These are phyloP conservation scores for Echria macrotheca DNA, from an alignment of 495 filamentous ascomycete species.

Conservation along the genomic window DNA sequence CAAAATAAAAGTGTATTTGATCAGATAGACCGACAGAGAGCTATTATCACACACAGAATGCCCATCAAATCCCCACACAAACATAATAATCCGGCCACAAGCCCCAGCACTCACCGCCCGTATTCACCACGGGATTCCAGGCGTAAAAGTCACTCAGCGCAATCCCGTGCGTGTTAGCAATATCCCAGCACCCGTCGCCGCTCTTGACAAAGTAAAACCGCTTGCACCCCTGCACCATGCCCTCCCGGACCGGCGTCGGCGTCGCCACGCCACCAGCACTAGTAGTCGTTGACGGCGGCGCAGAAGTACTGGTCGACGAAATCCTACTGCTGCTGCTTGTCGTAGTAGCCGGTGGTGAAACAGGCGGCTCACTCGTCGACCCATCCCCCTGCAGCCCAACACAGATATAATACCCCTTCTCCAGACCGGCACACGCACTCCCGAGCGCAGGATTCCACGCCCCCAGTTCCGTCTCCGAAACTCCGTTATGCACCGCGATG, in stretches of 20 bases:
- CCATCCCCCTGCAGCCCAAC: too few relatives aligned
- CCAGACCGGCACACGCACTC: conserved; percentile 8
- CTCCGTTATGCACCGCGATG: conserved; percentile 3
- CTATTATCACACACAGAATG: too few relatives aligned
- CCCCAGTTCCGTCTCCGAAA: conserved; percentile 10
- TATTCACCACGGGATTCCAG: conserved; percentile 4
- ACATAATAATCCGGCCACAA: not conserved
- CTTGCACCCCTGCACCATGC: conserved; percentile 36
- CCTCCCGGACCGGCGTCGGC: conserved; percentile 32
- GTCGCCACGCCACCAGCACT: conserved; percentile 18
- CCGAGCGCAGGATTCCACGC: conserved; percentile 22
- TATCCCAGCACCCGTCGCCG: conserved; percentile 4
- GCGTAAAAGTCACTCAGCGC: conserved; percentile 5
- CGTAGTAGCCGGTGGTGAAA: too few relatives aligned
- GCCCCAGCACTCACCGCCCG: conserved; percentile 7
- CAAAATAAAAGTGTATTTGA: too few relatives aligned
- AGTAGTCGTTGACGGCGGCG: too few relatives aligned
- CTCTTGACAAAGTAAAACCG: conserved; percentile 28
- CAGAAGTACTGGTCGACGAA: too few relatives aligned
- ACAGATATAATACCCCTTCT: conserved; percentile 11
- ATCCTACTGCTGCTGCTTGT: too few relatives aligned
- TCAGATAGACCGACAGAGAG: too few relatives aligned
- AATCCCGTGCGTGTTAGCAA: conserved; percentile 3
- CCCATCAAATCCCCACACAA: conserved; percentile 4
- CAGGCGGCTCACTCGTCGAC: too few relatives aligned